Conservation (phyloP, 2,329 filamentous ascomycete species). For the Arthrinium puccinioides region DNA sequence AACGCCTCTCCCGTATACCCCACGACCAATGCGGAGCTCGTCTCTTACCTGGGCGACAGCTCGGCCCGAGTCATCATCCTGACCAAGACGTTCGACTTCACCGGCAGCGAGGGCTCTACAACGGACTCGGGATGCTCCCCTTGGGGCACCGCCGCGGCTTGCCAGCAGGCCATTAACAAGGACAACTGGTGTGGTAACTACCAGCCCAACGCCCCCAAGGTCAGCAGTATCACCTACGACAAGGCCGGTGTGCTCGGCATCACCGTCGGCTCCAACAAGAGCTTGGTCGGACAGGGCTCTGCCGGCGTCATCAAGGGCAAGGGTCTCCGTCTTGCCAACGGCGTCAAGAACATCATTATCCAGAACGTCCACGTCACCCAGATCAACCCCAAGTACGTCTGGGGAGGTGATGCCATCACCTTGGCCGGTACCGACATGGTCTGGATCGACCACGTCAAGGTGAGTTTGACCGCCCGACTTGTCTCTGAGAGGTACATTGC, state of each 20-base stretch:
- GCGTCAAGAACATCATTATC: slow-evolving; percentile 51
- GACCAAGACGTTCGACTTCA: slow-evolving; percentile 49
- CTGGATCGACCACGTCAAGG: slow-evolving; percentile 15
- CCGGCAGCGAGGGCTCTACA: slow-evolving; percentile 43
- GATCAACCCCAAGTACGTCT: slow-evolving; percentile 50
- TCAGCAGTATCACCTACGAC: slow-evolving; percentile 38
- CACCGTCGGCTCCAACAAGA: slow-evolving; percentile 49
- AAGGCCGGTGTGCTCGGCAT: slow-evolving; percentile 45
- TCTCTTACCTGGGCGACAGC: slow-evolving; percentile 49
- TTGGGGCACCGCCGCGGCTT: slow-evolving; percentile 42
- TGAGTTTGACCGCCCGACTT: not conserved
- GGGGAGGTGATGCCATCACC: slow-evolving; percentile 53
- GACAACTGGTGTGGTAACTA: slow-evolving; percentile 54
- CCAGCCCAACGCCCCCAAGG: slow-evolving; percentile 41
- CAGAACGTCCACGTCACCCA: slow-evolving; percentile 50
- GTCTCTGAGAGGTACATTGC: slow-evolving; percentile 2
- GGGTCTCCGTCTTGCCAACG: slow-evolving; percentile 17
- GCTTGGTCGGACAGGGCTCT: slow-evolving; percentile 43
- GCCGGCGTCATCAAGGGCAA: slow-evolving; percentile 41
- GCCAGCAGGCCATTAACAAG: slow-evolving; percentile 55
- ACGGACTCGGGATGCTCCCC: slow-evolving; percentile 50
- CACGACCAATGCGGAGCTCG: slow-evolving; percentile 45
- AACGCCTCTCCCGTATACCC: slow-evolving; percentile 46
- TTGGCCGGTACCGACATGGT: slow-evolving; percentile 11
- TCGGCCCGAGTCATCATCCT: slow-evolving; percentile 50